Conservation (phyloP, 2,329 filamentous ascomycete genomes). For the Paraphoma chrysanthemicola region DNA sequence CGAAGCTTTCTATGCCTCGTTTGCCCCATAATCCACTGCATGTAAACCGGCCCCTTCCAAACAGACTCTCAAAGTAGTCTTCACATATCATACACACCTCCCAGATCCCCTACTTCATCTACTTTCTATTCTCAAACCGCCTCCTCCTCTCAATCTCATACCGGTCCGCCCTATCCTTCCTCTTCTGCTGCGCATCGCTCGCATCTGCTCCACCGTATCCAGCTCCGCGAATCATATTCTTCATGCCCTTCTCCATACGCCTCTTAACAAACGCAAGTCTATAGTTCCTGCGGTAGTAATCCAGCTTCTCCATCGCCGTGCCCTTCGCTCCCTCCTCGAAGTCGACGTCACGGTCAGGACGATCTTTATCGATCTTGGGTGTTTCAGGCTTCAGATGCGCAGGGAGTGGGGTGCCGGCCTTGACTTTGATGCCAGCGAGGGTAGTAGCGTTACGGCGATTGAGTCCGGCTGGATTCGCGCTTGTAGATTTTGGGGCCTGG, state of each 20-base stretch:
- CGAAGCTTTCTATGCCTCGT: conserved; percentile 1
- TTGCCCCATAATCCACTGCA: not conserved
- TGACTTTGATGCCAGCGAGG: conserved; percentile 32
- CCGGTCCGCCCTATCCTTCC: conserved; percentile 35
- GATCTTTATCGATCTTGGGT: conserved; percentile 18
- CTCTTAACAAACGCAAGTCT: conserved; percentile 23
- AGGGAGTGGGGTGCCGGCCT: conserved; percentile 29
- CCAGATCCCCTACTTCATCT: not conserved
- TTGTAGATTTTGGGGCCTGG: conserved; percentile 26
- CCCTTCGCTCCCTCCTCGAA: conserved; percentile 30
- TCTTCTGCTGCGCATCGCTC: conserved; percentile 27
- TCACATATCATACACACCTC: conserved; percentile 31
- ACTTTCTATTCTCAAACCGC: conserved; percentile 38
- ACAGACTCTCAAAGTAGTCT: not conserved
- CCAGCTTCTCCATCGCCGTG: conserved; percentile 24
- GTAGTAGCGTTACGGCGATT: conserved; percentile 17
- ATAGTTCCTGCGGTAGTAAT: conserved; percentile 38
- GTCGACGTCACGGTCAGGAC: conserved; percentile 29
- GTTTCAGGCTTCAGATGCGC: conserved; percentile 27
- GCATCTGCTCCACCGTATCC: conserved; percentile 25
- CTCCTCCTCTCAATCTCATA: conserved; percentile 35
- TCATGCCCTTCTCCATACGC: conserved; percentile 17
- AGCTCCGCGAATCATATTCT: conserved; percentile 17
- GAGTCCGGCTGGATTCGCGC: conserved; percentile 4
- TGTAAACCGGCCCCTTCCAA: no score